Evolutionary conservation across 2,329 filamentous ascomycete species (phyloP).

Genomic region (Pseudogymnoascus sp.): DNA sequence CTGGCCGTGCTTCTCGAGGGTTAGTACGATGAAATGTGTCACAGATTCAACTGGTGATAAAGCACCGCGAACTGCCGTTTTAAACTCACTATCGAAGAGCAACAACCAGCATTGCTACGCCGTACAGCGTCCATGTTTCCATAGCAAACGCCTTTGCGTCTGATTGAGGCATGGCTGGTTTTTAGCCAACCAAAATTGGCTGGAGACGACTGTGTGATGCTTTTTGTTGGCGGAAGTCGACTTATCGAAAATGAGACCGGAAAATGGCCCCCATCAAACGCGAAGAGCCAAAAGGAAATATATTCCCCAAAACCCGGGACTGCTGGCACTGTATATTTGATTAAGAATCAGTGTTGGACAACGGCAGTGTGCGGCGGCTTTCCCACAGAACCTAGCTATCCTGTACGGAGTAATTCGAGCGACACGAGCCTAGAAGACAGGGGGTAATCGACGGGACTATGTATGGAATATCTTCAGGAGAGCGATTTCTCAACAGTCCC

Average conservation of each 20-base stretch:
- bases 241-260: not conserved
- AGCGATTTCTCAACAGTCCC: not conserved
- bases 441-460: not conserved
- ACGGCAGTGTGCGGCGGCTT: not conserved
- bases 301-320: not conserved
- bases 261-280: not conserved
- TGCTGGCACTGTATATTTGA: not conserved
- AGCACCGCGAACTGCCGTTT: conserved; percentile 20
- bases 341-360: not conserved
- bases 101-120: conserved; percentile 17
- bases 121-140: conserved; percentile 21
- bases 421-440: not conserved
- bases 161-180: not conserved
- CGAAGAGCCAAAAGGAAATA: not conserved
- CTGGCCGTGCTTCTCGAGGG: conserved; percentile 29
- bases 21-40: conserved; percentile 11
- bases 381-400: not conserved
- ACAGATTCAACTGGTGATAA: conserved; percentile 28
- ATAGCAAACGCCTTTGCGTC: conserved; percentile 13
- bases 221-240: not conserved
- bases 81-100: conserved; percentile 17
- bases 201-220: not conserved
- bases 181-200: not conserved
- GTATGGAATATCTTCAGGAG: not conserved
- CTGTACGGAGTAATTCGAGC: not conserved